These are phyloP conservation scores for Quercus lobata DNA, from an alignment of 331 rosid genomes.

Conservation along the genomic window DNA sequence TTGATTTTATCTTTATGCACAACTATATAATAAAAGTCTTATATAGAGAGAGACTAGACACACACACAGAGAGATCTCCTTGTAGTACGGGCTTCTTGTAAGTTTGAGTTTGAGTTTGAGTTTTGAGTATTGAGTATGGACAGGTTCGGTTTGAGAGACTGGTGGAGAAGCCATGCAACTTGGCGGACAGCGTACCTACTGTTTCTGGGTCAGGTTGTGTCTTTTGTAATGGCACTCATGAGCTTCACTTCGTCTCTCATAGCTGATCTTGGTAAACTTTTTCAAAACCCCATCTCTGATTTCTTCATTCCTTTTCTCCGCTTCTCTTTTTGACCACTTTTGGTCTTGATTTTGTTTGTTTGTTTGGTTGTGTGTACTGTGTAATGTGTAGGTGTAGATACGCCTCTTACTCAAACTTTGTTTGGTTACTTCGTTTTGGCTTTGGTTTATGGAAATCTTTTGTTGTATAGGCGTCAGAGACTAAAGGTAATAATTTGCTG, in stretches of 20 bases:
- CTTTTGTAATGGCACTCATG: constrained; percentile 40
- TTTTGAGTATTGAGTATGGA: constrained; percentile 17
- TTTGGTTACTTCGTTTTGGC: constrained; percentile 42
- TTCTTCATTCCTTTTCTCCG: not conserved
- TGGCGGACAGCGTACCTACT: constrained; percentile 29
- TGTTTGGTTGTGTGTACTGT: not conserved
- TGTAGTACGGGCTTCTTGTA: too few relatives aligned
- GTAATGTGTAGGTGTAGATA: constrained; percentile 51
- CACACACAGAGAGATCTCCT: too few relatives aligned
- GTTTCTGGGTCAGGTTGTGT: constrained; percentile 55
- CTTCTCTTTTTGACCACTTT: too few relatives aligned
- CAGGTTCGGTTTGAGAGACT: not conserved
- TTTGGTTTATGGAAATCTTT: constrained; percentile 55
- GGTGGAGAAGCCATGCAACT: constrained; percentile 28
- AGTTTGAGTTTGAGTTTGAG: too few relatives aligned
- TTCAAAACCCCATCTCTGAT: not conserved
- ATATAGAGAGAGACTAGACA: too few relatives aligned
- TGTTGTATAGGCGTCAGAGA: constrained; percentile 47
- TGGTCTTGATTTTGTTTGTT: too few relatives aligned
- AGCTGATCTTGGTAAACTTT: constrained; percentile 39
- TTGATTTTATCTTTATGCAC: too few relatives aligned
- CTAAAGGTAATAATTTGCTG: constrained; percentile 27
- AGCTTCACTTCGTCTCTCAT: constrained; percentile 65
- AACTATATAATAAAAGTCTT: too few relatives aligned
- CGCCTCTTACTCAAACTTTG: constrained; percentile 51